Conservation (phyloP, 106 monocot genomes). For the Posidonia australis region DNA sequence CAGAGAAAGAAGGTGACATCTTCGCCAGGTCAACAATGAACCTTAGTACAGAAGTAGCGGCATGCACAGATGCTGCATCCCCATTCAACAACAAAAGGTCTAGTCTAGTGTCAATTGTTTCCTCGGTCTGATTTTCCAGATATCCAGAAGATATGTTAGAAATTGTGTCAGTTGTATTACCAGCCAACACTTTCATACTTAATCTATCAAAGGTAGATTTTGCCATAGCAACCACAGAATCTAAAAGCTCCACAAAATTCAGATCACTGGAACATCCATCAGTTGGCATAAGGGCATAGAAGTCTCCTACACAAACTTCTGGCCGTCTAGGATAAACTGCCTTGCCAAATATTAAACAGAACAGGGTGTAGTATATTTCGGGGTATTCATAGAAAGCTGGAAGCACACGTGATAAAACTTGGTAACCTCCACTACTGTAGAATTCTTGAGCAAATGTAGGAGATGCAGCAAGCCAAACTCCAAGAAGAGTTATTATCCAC, state of each 20-base stretch:
- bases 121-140: too few species aligned
- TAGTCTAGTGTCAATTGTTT: too few species aligned
- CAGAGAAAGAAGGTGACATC: conserved; percentile 80
- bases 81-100: conserved; percentile 99
- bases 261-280: conserved; percentile 80
- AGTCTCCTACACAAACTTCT: conserved; percentile 94
- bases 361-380: conserved; percentile 91
- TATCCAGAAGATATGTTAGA: too few species aligned
- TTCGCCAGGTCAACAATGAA: conserved; percentile 98
- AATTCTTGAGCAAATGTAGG: conserved; percentile 80
- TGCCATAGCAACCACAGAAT: conserved; percentile 81
- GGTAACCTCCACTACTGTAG: conserved; percentile 71
- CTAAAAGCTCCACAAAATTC: conserved; percentile 84
- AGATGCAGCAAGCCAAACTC: conserved; percentile 87
- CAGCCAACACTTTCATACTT: conserved; percentile 55
- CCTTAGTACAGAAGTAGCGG: conserved; percentile 68
- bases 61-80: conserved; percentile 81
- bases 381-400: conserved; percentile 95
- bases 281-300: conserved; percentile 81
- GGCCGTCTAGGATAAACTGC: conserved; percentile 88
- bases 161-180: too few species aligned
- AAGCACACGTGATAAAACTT: conserved; percentile 60
- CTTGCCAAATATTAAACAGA: conserved; percentile 94
- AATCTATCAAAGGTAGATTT: conserved; percentile 90
- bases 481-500: conserved; percentile 99